Base-by-base conservation (phyloP, 1,284 basidiomycete species). In the Tilletia caries region DNA sequence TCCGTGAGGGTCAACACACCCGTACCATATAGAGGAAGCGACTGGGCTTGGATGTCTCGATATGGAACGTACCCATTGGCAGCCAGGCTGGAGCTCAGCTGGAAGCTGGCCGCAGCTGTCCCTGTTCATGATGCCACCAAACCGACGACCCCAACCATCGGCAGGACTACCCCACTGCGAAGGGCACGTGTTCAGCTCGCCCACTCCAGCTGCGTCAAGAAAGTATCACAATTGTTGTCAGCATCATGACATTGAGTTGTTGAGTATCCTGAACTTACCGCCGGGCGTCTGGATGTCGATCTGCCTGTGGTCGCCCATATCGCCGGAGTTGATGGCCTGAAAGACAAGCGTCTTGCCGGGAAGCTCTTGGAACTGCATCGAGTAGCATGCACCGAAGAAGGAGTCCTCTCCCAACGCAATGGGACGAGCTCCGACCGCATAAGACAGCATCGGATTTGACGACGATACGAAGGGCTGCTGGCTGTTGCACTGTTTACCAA, bases 321-420 rank as follows among this genome's bases (percentile, higher is more conserved):
- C 52, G 18, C 58, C 58, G 18, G 58, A 33, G 32, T 62, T 62
- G 58, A 62, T 20, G 2, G 58, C 25, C 18, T 62, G 58, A 29
- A 62, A 62, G 32, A 62, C 29, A 32, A 62, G 58, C 25, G 58
- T 62, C 58, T 62, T 62, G 58, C 58, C 58, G 23, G 58, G 58
- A 34, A 29, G 58, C 32, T 62, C 29, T 2, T 33, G 32, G 29
- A 62, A 33, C 58, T 33, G 10, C 1, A 62, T 33, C 5, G 27
- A 20, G 58, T 62, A 62, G 58, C 58, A 62, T 20, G 58, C 58
- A 23, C 58, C 58, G 58, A 32, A 34, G 58, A 34, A 62, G 32
- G 10, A 33, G 29, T 34, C 18, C 2, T 3, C 12, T 18, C 58
- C 58, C 18, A 33, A 29, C 18, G 18, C 18, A 2, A 2, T 5